Base-by-base conservation (phyloP, 306 rosid genomes). In the Cicer chorassanicum region DNA sequence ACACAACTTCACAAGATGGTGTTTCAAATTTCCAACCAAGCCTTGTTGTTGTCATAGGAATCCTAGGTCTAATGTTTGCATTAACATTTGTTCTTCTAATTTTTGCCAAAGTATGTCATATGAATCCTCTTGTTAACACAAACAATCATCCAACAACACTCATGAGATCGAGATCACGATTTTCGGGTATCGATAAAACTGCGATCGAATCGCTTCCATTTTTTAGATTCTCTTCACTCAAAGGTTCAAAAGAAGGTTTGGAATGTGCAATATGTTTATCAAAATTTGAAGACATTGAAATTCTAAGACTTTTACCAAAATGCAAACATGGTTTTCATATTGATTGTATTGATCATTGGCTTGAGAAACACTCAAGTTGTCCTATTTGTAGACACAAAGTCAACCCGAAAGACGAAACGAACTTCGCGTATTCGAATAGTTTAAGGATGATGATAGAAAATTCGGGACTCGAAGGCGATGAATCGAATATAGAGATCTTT, bases 251-350 rank as follows among this genome's bases (percentile, higher is more conserved):
- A 43, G 92, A 90, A 69, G 99, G 98, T 1, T 89, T 95, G 0
- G 99, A 95, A 77, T 95, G 99, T 77, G 45, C 96, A 12, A 93
- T 95, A 8, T 95, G 99, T 59, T 70, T 95, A 5, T 90, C 99
- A 0, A 94, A 90, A 55, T 95, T 92, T 4, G 96, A 92, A 86
- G 99, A 90, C 15, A 55, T 86, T 2, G 99, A 95, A 78, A 78
- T 89, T 18, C 86, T 95, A 6, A 83, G 99, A 63, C 64, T 95
- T 9, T 79, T 95, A 38, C 99, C 99, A 6, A 90, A 95, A 62
- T 95, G 99, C 61, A 90, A 87, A 19, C 99, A 95, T 78, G 98
- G 96, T 24, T 95, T 95, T 79, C 99, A 95, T 72, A 88, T 92
- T 57, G 81, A 82, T 50, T 95, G 99, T 84, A 90, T 92, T 24